Evolutionary conservation across 345 rosid genomes (phyloP), one percentile per base, ranked within the genome.

Genomic region (Streptanthus diversifolius): DNA sequence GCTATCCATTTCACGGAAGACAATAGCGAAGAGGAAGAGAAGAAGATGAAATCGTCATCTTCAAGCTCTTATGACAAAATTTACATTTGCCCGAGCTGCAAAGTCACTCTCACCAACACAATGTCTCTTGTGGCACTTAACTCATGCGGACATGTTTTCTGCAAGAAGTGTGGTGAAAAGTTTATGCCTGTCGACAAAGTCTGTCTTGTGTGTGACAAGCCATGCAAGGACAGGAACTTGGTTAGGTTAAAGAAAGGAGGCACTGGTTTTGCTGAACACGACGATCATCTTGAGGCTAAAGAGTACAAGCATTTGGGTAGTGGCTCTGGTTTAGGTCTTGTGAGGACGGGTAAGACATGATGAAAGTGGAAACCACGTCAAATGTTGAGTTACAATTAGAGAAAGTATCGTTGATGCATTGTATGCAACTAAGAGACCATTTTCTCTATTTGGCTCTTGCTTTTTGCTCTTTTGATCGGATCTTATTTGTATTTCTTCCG

Each of bases 261-360:
- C 40, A 90, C 99, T 0, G 96, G 99, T 33, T 95, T 85, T 75
- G 77, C 98, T 12, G 99, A 87, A 18, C 99, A 95, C 8, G 98
- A 76, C 7, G 92, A 91, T 75, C 66, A 81, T 77, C 96, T 95
- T 25, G 81, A 91, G 66, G 99, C 98, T 11, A 85, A 75, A 39
- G 97, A 95, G 35, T 91, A 88, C 77, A 90, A 95, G 82, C 99
- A 95, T 87, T 76, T 91, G 86, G 99, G 99, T 49, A 91, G 98
- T 60, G 99, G 99, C 43, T 75, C 84, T 3, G 99, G 99, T 25
- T 82, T 95, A 68, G 98, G 99, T 57, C 88, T 91, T 36, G 92
- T 95, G 54, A 84, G 98, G 71, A 96, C 90, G 45, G 68, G 73
- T 19, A 88, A 85, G 80, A 88, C 95, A 63, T 85, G 68, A 80